Evolutionary conservation across 495 filamentous ascomycete species (phyloP), one percentile per base, ranked within the genome.

Genomic region (Aspergillus funiculosus): DNA sequence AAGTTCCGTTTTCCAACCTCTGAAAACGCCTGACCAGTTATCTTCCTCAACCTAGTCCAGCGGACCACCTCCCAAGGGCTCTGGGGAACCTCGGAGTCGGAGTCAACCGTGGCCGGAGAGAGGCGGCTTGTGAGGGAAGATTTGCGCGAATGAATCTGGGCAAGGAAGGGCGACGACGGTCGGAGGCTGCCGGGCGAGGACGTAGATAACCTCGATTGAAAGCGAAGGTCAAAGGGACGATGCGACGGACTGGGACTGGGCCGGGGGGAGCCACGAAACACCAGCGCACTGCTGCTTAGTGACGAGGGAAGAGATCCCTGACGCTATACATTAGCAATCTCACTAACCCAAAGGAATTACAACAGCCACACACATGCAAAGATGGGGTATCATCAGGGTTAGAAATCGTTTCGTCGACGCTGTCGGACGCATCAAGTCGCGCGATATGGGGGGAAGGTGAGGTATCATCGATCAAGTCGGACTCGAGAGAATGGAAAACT

Each of bases 61-160:
- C 88, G 73, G 39, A 99, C 82, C 45, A 96, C 88, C 61, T 97
- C 92, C 92, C 92, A 99, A 15, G 91, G 92, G 6, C 85, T 79
- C 54, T 64, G 72, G 0, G 76, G 73, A 4, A 76, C 78, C 30
- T 89, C 87, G 13, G 70, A 64, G 40, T 84, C 86, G 13, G 64
- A 60, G 34, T 60, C 76, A 60, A 51, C 70, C 29, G 58, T 82
- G 71, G 14, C 72, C 52, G 45, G 80, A 5, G 47, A 78, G 6
- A 69, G 43, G 28, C 81, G 72, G 58, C 82, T 81, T 48, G 66
- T 66, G 42, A 81, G 51, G 19, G 87, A 98, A 6, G 82, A 80
- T 40, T 86, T 82, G 34, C 92, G 82, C 17, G 87, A 91, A 52
- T 91, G 83, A 19, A 78, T 58, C 31, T 75, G 72, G 13, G 89